Evolutionary conservation across 345 rosid genomes (phyloP), one percentile per base, ranked within the genome.

Genomic region (Aethionema arabicum): DNA sequence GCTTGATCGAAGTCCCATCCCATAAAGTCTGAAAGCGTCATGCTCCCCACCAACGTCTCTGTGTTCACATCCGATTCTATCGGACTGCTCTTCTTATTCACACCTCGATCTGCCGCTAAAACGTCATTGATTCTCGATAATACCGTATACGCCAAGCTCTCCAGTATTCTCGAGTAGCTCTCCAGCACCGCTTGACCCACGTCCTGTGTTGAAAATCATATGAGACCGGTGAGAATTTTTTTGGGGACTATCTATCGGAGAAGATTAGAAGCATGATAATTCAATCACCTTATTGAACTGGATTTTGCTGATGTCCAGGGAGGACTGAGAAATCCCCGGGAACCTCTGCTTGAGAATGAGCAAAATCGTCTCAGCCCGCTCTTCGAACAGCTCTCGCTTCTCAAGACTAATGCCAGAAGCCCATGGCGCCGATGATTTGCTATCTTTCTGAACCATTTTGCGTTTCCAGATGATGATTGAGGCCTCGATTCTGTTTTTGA

Each of bases 401-500:
- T 92, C 97, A 16, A 82, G 41, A 67, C 97, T 89, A 10, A 92
- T 82, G 8, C 84, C 93, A 1, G 97, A 87, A 9, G 85, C 74
- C 98, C 98, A 92, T 5, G 65, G 69, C 3, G 75, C 71, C 5
- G 77, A 30, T 11, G 96, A 74, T 76, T 92, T 92, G 31, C 68
- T 71, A 16, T 92, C 98, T 62, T 89, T 92, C 33, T 77, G 86
- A 64, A 68, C 78, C 97, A 92, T 92, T 66, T 92, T 92, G 69
- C 97, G 86, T 75, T 74, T 87, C 98, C 97, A 92, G 63, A 92
- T 89, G 21, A 92, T 67, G 30, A 90, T 85, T 2, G 97, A 92
- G n/a, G 97, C 97, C 83, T 92, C 96, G 12, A 90, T 90, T 67
- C 86, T 87, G 73, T 87, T 85, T 88, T 92, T 89, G 6, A 92